Conservation (phyloP, 495 filamentous ascomycete species). For the Aspergillus asperescens region DNA sequence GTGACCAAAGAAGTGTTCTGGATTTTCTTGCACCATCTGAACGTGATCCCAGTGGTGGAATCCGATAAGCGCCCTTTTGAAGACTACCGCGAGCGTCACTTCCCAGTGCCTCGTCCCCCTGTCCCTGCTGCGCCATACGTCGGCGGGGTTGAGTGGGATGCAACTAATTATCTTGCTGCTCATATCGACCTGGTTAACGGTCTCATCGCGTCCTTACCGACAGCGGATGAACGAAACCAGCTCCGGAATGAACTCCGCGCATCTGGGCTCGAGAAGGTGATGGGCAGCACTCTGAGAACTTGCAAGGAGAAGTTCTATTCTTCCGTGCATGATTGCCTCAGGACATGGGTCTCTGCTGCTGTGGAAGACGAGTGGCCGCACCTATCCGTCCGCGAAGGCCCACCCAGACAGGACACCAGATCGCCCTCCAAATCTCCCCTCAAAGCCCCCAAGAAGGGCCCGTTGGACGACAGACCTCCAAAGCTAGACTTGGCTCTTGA, state of each 20-base stretch:
- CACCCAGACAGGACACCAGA: slow-evolving; percentile 37
- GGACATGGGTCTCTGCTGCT: slow-evolving; percentile 86
- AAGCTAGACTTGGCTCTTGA: slow-evolving; percentile 38
- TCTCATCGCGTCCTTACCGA: slow-evolving; percentile 77
- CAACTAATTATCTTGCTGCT: slow-evolving; percentile 88
- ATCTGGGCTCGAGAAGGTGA: slow-evolving; percentile 85
- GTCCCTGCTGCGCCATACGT: slow-evolving; percentile 95
- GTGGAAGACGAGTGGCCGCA: slow-evolving; percentile 84
- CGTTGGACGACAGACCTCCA: slow-evolving; percentile 38
- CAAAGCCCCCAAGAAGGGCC: slow-evolving; percentile 38
- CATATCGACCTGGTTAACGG: slow-evolving; percentile 93
- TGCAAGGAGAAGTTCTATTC: slow-evolving; percentile 98
- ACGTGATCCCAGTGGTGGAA: slow-evolving; percentile 61
- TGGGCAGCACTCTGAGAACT: slow-evolving; percentile 76
- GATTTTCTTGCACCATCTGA: slow-evolving; percentile 95
- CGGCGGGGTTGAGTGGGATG: slow-evolving; percentile 98
- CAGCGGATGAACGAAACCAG: slow-evolving; percentile 64
- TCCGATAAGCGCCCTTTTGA: slow-evolving; percentile 27
- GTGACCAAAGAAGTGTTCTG: slow-evolving; percentile 99
- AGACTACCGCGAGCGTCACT: slow-evolving; percentile 54
- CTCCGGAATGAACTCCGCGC: slow-evolving; percentile 71
- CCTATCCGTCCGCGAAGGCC: slow-evolving; percentile 67
- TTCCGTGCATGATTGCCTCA: slow-evolving; percentile 78
- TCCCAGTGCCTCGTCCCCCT: slow-evolving; percentile 81
- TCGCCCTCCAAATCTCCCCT: slow-evolving; percentile 41